Evolutionary conservation across 164 flowering plant species (phyloP).

Genomic region (Vitis amurensis): DNA sequence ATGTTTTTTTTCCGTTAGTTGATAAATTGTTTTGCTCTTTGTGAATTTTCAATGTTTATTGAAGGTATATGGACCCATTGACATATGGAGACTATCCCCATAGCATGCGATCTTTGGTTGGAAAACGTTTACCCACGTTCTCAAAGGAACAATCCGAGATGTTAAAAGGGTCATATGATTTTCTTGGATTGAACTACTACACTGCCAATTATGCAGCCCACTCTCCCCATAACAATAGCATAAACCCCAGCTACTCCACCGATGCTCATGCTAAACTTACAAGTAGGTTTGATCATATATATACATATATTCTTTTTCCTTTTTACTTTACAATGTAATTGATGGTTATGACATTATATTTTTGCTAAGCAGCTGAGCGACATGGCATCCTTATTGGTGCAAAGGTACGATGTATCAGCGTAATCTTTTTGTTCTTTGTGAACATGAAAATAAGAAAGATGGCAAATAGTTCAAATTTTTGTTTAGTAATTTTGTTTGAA

Average conservation of each 20-base stretch:
- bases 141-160: conserved; percentile 20
- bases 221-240: neutral
- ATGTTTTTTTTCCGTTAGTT: too few relatives aligned
- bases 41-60: neutral
- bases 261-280: neutral
- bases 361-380: conserved; percentile 12
- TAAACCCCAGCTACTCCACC: neutral
- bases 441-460: neutral
- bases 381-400: conserved; percentile 35
- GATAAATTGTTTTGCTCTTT: neutral
- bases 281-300: neutral
- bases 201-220: neutral
- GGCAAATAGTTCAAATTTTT: neutral
- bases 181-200: conserved; percentile 30
- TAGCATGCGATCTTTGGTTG: conserved; percentile 4
- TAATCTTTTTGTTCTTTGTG: too few relatives aligned
- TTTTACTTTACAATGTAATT: too few relatives aligned
- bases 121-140: conserved; percentile 29
- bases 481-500: neutral
- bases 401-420: conserved; percentile 4
- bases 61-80: conserved; percentile 28
- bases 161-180: conserved; percentile 23
- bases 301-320: too few relatives aligned
- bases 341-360: too few relatives aligned
- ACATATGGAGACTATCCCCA: conserved; percentile 24